Base-by-base conservation (phyloP, 163 green algal species). In the Prototheca stagnorum region DNA sequence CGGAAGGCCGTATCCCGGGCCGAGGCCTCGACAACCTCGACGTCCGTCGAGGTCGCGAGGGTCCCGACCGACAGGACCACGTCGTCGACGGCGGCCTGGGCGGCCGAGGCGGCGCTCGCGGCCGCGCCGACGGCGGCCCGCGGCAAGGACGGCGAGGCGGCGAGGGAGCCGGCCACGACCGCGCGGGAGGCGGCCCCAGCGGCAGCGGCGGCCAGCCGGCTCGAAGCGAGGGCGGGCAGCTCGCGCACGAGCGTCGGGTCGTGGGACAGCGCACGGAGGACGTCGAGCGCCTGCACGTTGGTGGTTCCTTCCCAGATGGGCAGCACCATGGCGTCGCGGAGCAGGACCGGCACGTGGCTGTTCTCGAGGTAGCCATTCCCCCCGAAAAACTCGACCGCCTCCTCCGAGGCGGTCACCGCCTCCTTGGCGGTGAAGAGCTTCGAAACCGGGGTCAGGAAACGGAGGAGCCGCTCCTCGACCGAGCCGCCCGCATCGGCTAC, bases 251-350 rank as follows among this genome's bases (percentile, higher is more conserved):
- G n/a, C n/a, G n/a, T n/a, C n/a, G n/a, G n/a, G 47, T 34, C 21
- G 16, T 39, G 22, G 31, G 22, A 21, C 53, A 62, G 47, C 54
- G 48, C 54, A 22, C 54, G 46, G 29, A 62, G 47, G 31, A 62
- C 4, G 25, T 62, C 54, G 31, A 62, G 54, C 6, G n/a, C 33
- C 0, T 52, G 46, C 46, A 62, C 54, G 5, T 49, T 47, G 2
- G 54, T 62, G 31, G 54, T 48, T 2, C 54, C 54, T 34, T 62
- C 54, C 54, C 54, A 62, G 25, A 62, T 62, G 31, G 54, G 54
- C 54, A 62, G 54, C 33, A 62, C 54, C 53, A 53, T 44, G 1
- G 44, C 53, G 12, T 60, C 53, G 3, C 54, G 31, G n/a, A 62
- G 46, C 19, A 62, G 45, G 5, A 35, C 39, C 2, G 54, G 54